A percentile compares a stretch with the other conserved stretches of the same genome.
Conservation (phyloP, 306 rosid genomes). For the Malus asiatica region DNA sequence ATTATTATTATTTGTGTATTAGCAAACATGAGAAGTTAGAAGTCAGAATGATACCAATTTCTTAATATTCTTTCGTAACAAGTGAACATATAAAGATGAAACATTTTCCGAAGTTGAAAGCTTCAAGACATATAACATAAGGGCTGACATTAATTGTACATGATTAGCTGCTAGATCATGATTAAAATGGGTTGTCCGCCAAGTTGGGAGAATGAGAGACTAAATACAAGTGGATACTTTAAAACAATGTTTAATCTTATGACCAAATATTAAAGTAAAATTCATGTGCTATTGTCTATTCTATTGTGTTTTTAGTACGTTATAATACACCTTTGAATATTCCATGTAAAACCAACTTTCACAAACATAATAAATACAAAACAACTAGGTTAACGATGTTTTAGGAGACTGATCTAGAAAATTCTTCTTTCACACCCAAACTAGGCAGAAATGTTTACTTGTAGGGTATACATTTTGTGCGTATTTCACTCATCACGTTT, state of each 20-base stretch:
- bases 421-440: background rate
- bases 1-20: too few relatives aligned
- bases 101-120: background rate
- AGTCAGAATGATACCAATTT: background rate
- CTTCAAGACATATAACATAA: background rate
- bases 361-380: constrained; percentile 5
- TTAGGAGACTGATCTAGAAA: background rate
- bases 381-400: background rate
- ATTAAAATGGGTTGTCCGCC: constrained; percentile 5
- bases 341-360: constrained; percentile 1
- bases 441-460: background rate
- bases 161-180: background rate
- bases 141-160: background rate
- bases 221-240: background rate
- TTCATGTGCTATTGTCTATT: constrained; percentile 1
- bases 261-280: background rate
- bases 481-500: too few relatives aligned
- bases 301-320: background rate
- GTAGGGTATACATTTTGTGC: too few relatives aligned
- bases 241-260: background rate
- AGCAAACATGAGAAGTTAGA: background rate
- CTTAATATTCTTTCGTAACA: background rate
- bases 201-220: constrained; percentile 7
- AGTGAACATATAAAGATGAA: too few relatives aligned
- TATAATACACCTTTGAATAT: background rate